phyloP scores from a whole-genome alignment of 257 asterid genomes.

The Striga asiatica region DNA sequence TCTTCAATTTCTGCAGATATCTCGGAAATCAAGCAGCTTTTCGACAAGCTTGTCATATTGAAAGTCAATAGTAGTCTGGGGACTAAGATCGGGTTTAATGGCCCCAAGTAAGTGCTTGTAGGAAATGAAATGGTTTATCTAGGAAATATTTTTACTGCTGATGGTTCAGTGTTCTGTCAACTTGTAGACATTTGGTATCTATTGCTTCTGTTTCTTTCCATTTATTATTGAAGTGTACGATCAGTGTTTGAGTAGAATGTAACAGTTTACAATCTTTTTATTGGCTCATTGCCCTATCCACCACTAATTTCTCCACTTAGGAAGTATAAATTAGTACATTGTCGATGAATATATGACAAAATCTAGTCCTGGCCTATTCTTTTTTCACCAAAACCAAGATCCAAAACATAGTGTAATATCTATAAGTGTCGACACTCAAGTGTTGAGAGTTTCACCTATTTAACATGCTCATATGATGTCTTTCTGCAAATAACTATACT shows the following conservation, averaged over 20 bases:
- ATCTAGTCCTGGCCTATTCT: background rate
- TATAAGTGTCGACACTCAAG: background rate
- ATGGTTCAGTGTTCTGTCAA: constrained; percentile 12
- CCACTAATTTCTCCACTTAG: background rate
- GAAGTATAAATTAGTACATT: background rate
- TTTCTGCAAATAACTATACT: constrained; percentile 4
- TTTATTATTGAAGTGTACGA: too few relatives aligned
- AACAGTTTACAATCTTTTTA: background rate
- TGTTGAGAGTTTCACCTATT: background rate
- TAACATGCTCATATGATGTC: background rate
- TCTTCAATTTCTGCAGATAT: constrained; percentile 38
- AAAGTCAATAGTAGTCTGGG: constrained; percentile 54
- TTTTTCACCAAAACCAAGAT: background rate
- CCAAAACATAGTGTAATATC: background rate
- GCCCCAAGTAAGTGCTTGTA: constrained; percentile 64
- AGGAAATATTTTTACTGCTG: background rate
- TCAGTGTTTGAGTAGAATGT: too few relatives aligned
- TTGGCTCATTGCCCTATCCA: background rate
- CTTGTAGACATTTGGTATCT: background rate
- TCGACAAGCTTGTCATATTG: constrained; percentile 74
- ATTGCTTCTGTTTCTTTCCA: too few relatives aligned
- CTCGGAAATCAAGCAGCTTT: constrained; percentile 43
- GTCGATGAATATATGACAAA: background rate
- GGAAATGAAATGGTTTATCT: background rate
- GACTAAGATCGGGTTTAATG: constrained; percentile 47